A percentile compares a stretch with the other conserved stretches of the same genome.
Conservation (phyloP, 805 yeast genomes). For the Kuraishia piskuri region DNA sequence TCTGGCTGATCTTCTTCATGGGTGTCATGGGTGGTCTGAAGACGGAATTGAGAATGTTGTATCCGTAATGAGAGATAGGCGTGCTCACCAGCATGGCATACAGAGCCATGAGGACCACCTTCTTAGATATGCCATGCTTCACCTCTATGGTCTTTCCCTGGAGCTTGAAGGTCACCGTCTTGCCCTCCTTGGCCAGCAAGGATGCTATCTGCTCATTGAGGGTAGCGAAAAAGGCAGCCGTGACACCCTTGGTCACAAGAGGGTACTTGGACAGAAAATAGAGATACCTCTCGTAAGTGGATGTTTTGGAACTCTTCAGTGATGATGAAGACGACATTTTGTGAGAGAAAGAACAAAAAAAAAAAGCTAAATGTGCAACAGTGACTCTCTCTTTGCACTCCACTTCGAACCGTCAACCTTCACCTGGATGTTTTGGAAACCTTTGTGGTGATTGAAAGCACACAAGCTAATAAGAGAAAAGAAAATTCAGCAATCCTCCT, state of each 20-base stretch:
- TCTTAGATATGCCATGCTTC: conserved; percentile 33
- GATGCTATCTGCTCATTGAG: conserved; percentile 54
- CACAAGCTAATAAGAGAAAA: too few species aligned
- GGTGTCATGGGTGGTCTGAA: conserved; percentile 34
- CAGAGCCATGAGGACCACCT: conserved; percentile 43
- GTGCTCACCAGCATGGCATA: conserved; percentile 48
- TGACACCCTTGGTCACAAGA: conserved; percentile 46
- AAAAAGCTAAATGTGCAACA: too few species aligned
- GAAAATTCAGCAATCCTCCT: too few species aligned
- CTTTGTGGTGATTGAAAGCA: too few species aligned
- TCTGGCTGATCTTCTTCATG: conserved; percentile 36
- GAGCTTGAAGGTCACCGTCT: conserved; percentile 12
- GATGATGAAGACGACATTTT: neutral
- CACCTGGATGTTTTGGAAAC: too few species aligned
- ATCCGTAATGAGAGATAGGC: conserved; percentile 50
- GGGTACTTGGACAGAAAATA: conserved; percentile 37
- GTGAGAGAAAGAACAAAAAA: too few species aligned
- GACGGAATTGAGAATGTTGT: conserved; percentile 33
- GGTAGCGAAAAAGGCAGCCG: conserved; percentile 46
- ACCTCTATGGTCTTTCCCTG: conserved; percentile 13
- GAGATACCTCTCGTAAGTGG: conserved; percentile 20
- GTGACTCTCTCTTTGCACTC: too few species aligned
- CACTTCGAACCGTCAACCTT: too few species aligned
- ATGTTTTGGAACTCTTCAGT: neutral
- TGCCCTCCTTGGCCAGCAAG: conserved; percentile 35